Conservation (phyloP, 257 asterid genomes). For the Anisodus tanguticus region DNA sequence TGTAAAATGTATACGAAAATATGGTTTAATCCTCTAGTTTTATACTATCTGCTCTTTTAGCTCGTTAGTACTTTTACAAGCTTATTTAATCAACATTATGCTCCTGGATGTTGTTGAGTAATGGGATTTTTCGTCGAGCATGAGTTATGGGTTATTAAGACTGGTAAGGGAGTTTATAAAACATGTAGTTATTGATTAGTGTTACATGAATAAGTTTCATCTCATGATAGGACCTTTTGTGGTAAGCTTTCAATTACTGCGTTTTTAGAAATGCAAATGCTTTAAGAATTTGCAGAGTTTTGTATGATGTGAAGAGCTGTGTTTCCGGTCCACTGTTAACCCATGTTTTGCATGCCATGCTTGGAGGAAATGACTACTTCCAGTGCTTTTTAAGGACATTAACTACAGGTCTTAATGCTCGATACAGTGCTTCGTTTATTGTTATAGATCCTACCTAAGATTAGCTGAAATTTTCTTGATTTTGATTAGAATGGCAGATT, state of each 20-base stretch:
- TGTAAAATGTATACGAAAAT: not conserved
- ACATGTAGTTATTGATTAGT: not conserved
- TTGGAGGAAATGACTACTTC: not conserved
- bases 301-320: not conserved
- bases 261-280: not conserved
- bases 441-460: not conserved
- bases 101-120: not conserved
- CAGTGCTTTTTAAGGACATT: not conserved
- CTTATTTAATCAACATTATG: not conserved
- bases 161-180: not conserved
- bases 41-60: not conserved
- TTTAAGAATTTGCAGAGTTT: not conserved
- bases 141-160: not conserved
- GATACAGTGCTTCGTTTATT: too few species aligned
- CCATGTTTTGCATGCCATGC: not conserved
- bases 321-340: not conserved
- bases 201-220: not conserved
- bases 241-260: not conserved
- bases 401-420: not conserved
- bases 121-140: not conserved
- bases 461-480: constrained; percentile 1
- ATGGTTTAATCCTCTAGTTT: not conserved
- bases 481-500: not conserved
- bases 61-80: not conserved
- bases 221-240: not conserved